phyloP scores from a whole-genome alignment of 805 yeast genomes.

The Pichia cabralensis region DNA sequence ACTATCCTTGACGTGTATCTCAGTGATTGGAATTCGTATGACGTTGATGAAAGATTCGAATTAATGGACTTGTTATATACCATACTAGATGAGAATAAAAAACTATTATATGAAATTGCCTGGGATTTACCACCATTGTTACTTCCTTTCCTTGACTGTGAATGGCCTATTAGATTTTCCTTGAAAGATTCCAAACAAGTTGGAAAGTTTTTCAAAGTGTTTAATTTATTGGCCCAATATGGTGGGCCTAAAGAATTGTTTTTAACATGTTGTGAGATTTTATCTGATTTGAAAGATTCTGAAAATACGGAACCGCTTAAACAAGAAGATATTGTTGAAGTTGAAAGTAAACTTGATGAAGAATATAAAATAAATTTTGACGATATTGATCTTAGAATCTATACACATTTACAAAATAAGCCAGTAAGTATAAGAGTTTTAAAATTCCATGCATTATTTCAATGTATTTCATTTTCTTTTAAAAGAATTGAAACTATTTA shows the following conservation, averaged over 20 bases:
- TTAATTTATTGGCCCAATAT: constrained; percentile 50
- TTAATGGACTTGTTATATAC: constrained; percentile 38
- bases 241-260: constrained; percentile 82
- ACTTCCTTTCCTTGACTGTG: constrained; percentile 38
- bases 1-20: constrained; percentile 59
- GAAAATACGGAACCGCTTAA: background rate
- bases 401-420: too few relatives aligned
- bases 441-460: constrained; percentile 56
- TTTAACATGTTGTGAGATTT: constrained; percentile 57
- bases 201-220: constrained; percentile 33
- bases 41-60: constrained; percentile 37
- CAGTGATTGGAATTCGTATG: constrained; percentile 35
- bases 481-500: constrained; percentile 55
- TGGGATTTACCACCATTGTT: constrained; percentile 85
- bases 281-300: constrained; percentile 29
- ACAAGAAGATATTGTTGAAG: background rate
- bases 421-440: background rate
- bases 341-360: constrained; percentile 1
- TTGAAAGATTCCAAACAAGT: constrained; percentile 32
- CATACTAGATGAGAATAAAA: constrained; percentile 35
- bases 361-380: constrained; percentile 10
- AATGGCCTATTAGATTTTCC: constrained; percentile 22
- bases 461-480: constrained; percentile 49
- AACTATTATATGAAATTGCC: constrained; percentile 58
- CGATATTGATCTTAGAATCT: too few relatives aligned